Evolutionary conservation across 2,329 filamentous ascomycete species (phyloP), one percentile per base, ranked within the genome.

Genomic region (Aspergillus sclerotialis): DNA sequence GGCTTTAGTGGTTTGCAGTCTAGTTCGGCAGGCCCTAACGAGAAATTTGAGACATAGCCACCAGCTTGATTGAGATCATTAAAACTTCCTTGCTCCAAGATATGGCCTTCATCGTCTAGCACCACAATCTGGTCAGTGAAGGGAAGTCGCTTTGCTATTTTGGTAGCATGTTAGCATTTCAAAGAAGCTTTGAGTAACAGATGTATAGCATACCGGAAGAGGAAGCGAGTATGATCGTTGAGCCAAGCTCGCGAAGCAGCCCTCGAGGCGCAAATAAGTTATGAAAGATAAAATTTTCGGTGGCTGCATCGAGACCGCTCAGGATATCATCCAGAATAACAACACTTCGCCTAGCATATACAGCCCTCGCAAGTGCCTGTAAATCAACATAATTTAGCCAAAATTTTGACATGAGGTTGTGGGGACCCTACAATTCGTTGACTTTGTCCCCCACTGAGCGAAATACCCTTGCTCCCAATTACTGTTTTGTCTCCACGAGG

Each of bases 401-500:
- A 8, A n/a, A 26, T 23, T 19, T 5, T 15, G 23, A 27, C 23
- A 11, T 18, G 7, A 25, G 10, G 26, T 3, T 14, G 5, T 17
- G 23, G 13, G 26, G n/a, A 14, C 54, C 56, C 34, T 44, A 60
- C 67, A 43, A 73, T 65, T 32, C 70, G 63, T 40, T 73, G 69
- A 39, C 64, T 70, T 42, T 75, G 71, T 4, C 71, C 71, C 18
- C 70, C 70, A 48, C 70, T 73, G 21, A 75, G 58, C 15, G 66
- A 60, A 36, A 70, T 62, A 21, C 70, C 71, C 43, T 69, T 68
- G 45, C 66, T 72, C 11, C 70, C 71, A 36, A 72, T 66, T 18
- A 66, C 46, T 11, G 70, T 72, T 30, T 64, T 55, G 35, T 67
- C 65, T 0, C 64, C 61, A 5, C 51, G 44, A 16, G 63, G 59